Percentiles rank a stretch among this genome's conserved stretches.
Conservation (phyloP, 73 alveolate genomes). For the Durusdinium trenchii region DNA sequence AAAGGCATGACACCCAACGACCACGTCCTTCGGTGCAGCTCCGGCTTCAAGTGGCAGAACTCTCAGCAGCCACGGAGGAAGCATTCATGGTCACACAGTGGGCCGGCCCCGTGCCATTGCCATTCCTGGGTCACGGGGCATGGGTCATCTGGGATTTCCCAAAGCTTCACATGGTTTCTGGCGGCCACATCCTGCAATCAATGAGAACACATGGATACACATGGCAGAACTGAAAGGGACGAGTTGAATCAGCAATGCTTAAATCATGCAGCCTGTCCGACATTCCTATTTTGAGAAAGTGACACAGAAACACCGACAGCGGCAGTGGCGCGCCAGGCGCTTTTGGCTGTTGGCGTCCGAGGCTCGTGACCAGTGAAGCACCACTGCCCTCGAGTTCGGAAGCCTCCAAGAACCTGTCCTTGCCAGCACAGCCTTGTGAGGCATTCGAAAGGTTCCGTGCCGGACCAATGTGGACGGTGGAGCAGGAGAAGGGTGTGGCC, state of each 20-base stretch:
- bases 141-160: neutral
- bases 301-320: too few species aligned
- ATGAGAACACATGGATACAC: neutral
- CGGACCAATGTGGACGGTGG: too few species aligned
- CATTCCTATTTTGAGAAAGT: too few species aligned
- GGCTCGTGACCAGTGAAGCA: constrained; percentile 40
- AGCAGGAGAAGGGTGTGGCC: too few species aligned
- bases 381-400: neutral
- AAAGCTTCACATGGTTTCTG: neutral
- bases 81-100: constrained; percentile 79
- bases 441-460: too few species aligned
- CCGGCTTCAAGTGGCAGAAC: too few species aligned
- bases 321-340: too few species aligned
- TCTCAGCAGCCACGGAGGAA: constrained; percentile 55
- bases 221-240: too few species aligned
- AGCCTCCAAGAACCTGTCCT: neutral
- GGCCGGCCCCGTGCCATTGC: constrained; percentile 47
- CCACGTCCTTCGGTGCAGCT: too few species aligned
- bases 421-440: constrained; percentile 42
- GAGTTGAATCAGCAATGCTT: too few species aligned
- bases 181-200: neutral
- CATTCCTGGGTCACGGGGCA: constrained; percentile 6
- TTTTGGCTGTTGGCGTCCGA: neutral
- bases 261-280: too few species aligned
- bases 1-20: too few species aligned